Evolutionary conservation across 805 yeast genomes (phyloP).

Genomic region (Naumovozyma castellii): DNA sequence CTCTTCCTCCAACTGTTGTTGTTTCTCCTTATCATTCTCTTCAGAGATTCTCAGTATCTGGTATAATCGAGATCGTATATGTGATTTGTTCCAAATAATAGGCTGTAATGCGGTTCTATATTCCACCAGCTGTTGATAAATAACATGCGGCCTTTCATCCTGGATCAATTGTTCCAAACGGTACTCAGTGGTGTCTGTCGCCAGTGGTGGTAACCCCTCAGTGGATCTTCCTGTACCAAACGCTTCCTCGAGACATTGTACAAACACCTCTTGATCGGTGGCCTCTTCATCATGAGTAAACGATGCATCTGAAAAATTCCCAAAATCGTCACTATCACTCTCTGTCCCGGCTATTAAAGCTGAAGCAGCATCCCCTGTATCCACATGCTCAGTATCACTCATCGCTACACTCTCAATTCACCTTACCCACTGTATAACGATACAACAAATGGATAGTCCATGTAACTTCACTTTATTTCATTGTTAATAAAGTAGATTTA

Average conservation of each 20-base stretch:
- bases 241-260: conserved; percentile 2
- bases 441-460: no score
- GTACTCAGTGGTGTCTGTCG: background rate
- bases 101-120: conserved; percentile 15
- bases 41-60: conserved; percentile 22
- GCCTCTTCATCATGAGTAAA: conserved; percentile 1
- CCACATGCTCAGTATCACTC: no score
- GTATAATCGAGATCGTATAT: conserved; percentile 17
- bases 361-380: no score
- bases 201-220: background rate
- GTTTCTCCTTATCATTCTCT: conserved; percentile 1
- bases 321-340: conserved; percentile 24
- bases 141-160: conserved; percentile 24
- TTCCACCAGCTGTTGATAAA: conserved; percentile 25
- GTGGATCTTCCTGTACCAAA: background rate
- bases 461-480: no score
- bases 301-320: conserved; percentile 29
- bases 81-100: conserved; percentile 23
- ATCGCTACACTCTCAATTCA: no score
- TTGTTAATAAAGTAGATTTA: no score
- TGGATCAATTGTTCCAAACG: conserved; percentile 11
- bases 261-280: conserved; percentile 1
- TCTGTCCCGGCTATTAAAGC: background rate
- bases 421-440: no score
- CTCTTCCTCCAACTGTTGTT: background rate